Base-by-base conservation (phyloP, 2,329 filamentous ascomycete genomes). In the Metarhizium robertsii region DNA sequence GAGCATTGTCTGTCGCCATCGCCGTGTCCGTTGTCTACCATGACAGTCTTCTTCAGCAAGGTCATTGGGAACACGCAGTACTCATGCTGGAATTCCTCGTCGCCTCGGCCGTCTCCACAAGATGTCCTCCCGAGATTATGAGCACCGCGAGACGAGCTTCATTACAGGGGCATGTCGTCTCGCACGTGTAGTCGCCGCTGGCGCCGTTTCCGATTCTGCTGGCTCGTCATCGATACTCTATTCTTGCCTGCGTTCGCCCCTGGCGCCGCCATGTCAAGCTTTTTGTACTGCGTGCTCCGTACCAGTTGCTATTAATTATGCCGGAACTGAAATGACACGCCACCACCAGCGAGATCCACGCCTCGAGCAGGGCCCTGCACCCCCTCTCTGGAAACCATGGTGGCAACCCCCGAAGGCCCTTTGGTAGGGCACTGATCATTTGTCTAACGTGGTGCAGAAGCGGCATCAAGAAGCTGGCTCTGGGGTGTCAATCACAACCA, bases 391-490 rank as follows among this genome's bases (percentile, higher is more conserved):
- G 30, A 34, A 4, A 20, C 4, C 14, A 16, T 16, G n/a, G n/a
- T 6, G 10, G 14, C n/a, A 6, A 51, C 29, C 40, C 47, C 48
- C 48, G 48, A 52, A 47, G 25, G 52, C 48, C 45, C 32, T 42
- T 53, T 30, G 54, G 49, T 38, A 38, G 20, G 18, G 50, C 13
- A 29, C 4, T 14, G 50, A 8, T 20, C 16, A 25, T 34, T 34
- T 52, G 40, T 20, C 16, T 49, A 52, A 52, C n/a, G 45, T 43
- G 54, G 51, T 36, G 54, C 50, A 55, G 29, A 42, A 18, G 54
- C 36, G 52, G 42, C 34, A 55, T 43, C 25, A 20, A 43, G 18
- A 20, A 38, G 34, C 34, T 8, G 34, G 34, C 13, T 2, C 34
- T 36, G 38, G 38, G 38, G 32, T 7, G 6, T 34, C 10, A 34